Percentiles rank a stretch among this genome's conserved stretches.
These are phyloP conservation scores for Amaranthus hypochondriacus DNA, from an alignment of 148 eudicot genomes.

Conservation along the genomic window DNA sequence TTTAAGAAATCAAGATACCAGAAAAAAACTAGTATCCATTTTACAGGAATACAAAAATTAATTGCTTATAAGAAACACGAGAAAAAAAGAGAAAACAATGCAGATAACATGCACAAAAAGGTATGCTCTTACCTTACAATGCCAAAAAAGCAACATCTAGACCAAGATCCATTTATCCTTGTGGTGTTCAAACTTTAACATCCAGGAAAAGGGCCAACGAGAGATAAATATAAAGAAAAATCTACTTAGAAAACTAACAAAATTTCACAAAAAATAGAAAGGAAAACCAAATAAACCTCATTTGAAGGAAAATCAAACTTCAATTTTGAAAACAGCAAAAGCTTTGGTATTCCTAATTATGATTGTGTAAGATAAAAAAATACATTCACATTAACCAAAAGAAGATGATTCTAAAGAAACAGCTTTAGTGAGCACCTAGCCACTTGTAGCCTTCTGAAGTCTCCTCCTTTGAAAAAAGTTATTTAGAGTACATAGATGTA, in stretches of 20 bases:
- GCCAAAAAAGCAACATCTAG: constrained; percentile 44
- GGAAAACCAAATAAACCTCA: background rate
- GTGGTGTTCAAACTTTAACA: constrained; percentile 23
- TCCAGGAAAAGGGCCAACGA: constrained; percentile 18
- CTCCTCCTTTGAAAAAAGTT: too few relatives aligned
- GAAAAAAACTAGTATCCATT: too few relatives aligned
- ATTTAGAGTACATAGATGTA: too few relatives aligned
- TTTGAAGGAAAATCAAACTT: background rate
- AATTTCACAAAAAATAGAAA: background rate
- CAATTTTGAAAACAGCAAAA: background rate
- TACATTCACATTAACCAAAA: background rate
- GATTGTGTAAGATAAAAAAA: background rate
- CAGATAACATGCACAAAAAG: background rate
- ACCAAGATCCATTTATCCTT: constrained; percentile 33
- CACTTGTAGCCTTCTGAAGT: too few relatives aligned
- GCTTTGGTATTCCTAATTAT: background rate
- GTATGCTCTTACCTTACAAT: constrained; percentile 26
- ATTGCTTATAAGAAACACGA: background rate
- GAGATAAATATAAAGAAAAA: background rate
- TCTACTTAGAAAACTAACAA: background rate
- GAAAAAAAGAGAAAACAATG: background rate
- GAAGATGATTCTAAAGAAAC: too few relatives aligned
- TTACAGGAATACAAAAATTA: too few relatives aligned
- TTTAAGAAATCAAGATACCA: too few relatives aligned
- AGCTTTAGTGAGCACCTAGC: too few relatives aligned